Evolutionary conservation across 2,329 filamentous ascomycete genomes (phyloP).

Genomic region (Cladosporium sp.): DNA sequence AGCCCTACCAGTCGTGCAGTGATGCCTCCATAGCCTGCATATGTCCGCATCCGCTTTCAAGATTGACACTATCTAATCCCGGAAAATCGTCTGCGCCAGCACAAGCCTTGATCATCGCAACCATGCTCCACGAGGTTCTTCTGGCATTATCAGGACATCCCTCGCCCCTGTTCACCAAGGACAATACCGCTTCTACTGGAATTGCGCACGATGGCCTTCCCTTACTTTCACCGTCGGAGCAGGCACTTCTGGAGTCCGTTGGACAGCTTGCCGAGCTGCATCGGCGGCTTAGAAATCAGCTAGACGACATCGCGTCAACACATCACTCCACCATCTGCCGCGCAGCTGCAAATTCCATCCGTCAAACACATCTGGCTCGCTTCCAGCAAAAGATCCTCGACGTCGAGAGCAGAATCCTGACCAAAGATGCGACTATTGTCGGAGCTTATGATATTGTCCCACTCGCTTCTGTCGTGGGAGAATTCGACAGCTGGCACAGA

Average conservation of each 20-base stretch:
- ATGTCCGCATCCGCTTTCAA: no score
- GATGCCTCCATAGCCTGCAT: no score
- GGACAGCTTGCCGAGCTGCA: conserved; percentile 76
- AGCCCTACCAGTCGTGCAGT: no score
- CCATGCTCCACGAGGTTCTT: conserved; percentile 97
- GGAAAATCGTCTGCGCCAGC: no score
- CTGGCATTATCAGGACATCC: conserved; percentile 92
- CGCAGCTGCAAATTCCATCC: conserved; percentile 75
- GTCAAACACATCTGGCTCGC: conserved; percentile 65
- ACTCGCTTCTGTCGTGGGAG: conserved; percentile 73
- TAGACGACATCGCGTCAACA: conserved; percentile 60
- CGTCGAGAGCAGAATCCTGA: conserved; percentile 74
- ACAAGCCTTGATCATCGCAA: conserved; percentile 1
- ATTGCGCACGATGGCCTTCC: conserved; percentile 40
- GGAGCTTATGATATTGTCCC: conserved; percentile 93
- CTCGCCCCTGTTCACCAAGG: conserved; percentile 72
- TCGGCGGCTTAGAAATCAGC: conserved; percentile 62
- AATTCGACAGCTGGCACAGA: conserved; percentile 83
- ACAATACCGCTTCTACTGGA: conserved; percentile 32
- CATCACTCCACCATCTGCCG: conserved; percentile 82
- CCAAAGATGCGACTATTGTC: conserved; percentile 70
- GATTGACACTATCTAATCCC: no score
- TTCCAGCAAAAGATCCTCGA: conserved; percentile 83
- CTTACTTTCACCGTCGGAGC: conserved; percentile 67
- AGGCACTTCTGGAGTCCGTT: conserved; percentile 71